These are phyloP conservation scores for Tetrapyrgos nigripes DNA, from an alignment of 1,284 basidiomycete species.

Conservation along the genomic window DNA sequence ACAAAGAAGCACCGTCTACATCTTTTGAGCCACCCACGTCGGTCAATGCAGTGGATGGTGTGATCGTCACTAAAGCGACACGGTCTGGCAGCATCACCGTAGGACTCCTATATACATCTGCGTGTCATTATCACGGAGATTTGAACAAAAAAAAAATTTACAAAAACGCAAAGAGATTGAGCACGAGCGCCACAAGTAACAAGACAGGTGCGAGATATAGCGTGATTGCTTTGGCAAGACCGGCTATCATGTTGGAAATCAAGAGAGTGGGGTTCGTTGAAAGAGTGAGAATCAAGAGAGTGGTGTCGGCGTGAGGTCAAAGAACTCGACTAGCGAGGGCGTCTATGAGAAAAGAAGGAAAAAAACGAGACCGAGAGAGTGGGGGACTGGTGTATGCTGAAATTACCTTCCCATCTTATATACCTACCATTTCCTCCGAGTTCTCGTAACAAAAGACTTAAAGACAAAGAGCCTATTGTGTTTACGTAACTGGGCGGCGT, in stretches of 20 bases:
- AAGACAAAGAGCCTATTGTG: constrained; percentile 11
- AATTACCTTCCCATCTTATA: background rate
- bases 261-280: constrained; percentile 10
- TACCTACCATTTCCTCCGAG: background rate
- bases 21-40: constrained; percentile 43
- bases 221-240: constrained; percentile 71
- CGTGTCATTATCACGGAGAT: too few relatives aligned
- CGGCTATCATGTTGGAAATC: constrained; percentile 64
- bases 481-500: constrained; percentile 2
- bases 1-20: constrained; percentile 75
- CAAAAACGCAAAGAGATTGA: constrained; percentile 69
- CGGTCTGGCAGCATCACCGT: constrained; percentile 61
- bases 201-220: constrained; percentile 74
- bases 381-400: background rate
- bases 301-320: constrained; percentile 17
- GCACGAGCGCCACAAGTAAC: constrained; percentile 66
- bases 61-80: constrained; percentile 69
- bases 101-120: too few relatives aligned
- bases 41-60: constrained; percentile 59
- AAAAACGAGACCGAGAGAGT: background rate
- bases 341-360: constrained; percentile 19
- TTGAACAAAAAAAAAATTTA: too few relatives aligned
- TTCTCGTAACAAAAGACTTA: constrained; percentile 5
- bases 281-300: constrained; percentile 15
- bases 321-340: constrained; percentile 42